Percentiles rank a stretch among this genome's conserved stretches.
These are phyloP conservation scores for Ormosia semicastrata DNA, from an alignment of 306 rosid genomes.

Conservation along the genomic window DNA sequence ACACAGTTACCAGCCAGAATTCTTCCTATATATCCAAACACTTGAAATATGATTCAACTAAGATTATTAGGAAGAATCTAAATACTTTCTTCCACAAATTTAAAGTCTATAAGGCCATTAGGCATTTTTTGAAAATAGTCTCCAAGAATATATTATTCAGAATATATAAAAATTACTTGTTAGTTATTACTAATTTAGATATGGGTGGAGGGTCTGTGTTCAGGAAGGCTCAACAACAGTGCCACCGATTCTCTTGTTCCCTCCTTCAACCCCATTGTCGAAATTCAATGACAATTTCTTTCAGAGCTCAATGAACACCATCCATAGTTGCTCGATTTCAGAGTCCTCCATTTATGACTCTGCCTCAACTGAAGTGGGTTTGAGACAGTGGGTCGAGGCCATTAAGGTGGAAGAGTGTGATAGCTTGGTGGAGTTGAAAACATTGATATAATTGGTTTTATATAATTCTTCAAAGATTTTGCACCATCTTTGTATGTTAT, in stretches of 20 bases:
- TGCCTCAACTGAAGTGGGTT: neutral
- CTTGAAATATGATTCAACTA: neutral
- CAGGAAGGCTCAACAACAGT: neutral
- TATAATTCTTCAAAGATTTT: too few relatives aligned
- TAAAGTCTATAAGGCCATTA: neutral
- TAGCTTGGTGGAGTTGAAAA: too few relatives aligned
- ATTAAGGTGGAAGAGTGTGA: neutral
- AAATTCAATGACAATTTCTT: too few relatives aligned
- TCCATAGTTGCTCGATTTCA: neutral
- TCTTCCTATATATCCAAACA: neutral
- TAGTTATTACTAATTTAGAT: neutral
- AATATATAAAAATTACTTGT: neutral
- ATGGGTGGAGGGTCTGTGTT: neutral
- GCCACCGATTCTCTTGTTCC: too few relatives aligned
- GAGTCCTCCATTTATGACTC: neutral
- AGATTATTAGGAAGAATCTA: neutral
- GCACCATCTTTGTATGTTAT: too few relatives aligned
- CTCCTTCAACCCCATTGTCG: too few relatives aligned
- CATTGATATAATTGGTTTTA: too few relatives aligned
- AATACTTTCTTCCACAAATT: neutral
- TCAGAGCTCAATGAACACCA: too few relatives aligned
- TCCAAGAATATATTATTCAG: neutral
- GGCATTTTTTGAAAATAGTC: neutral
- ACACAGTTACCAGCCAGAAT: neutral
- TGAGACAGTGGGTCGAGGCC: neutral